Percentiles rank a stretch among this genome's conserved stretches.
phyloP scores from a whole-genome alignment of 768 basidiomycete genomes.

The Coprinellus micaceus region DNA sequence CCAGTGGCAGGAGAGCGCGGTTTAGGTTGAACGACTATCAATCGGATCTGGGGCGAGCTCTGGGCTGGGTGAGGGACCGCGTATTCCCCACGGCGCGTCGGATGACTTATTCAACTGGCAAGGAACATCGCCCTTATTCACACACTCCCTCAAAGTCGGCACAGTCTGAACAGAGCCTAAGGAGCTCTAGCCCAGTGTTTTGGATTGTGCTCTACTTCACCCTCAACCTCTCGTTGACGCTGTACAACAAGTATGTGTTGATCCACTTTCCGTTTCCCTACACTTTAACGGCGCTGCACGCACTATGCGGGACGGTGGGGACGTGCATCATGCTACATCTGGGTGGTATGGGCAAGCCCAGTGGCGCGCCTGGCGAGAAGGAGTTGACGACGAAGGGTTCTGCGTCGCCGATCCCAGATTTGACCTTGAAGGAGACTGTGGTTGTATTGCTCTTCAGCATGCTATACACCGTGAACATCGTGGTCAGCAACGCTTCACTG shows the following conservation, averaged over 20 bases:
- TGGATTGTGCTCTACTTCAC: slow-evolving; percentile 85
- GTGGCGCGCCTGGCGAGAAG: slow-evolving; percentile 8
- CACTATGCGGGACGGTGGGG: slow-evolving; percentile 81
- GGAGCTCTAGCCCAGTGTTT: slow-evolving; percentile 14
- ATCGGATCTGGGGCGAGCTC: background rate
- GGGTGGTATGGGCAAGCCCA: background rate
- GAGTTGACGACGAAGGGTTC: background rate
- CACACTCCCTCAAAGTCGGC: background rate
- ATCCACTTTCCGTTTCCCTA: slow-evolving; percentile 94
- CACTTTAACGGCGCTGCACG: slow-evolving; percentile 89
- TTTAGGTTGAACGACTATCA: background rate
- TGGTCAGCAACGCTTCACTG: slow-evolving; percentile 88
- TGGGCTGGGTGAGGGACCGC: background rate
- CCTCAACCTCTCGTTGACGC: slow-evolving; percentile 87
- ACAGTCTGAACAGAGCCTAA: background rate
- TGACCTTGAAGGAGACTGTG: slow-evolving; percentile 53
- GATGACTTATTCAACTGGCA: background rate
- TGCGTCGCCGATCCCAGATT: slow-evolving; percentile 14
- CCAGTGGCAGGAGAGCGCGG: background rate
- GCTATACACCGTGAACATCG: slow-evolving; percentile 92
- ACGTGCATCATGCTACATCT: slow-evolving; percentile 60
- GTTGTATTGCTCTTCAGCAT: slow-evolving; percentile 79
- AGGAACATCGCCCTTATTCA: background rate
- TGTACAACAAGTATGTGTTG: slow-evolving; percentile 94
- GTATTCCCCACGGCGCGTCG: background rate